A percentile compares a stretch with the other conserved stretches of the same genome.
phyloP scores from a whole-genome alignment of 2,329 filamentous ascomycete genomes.

The Aphanocladium album region DNA sequence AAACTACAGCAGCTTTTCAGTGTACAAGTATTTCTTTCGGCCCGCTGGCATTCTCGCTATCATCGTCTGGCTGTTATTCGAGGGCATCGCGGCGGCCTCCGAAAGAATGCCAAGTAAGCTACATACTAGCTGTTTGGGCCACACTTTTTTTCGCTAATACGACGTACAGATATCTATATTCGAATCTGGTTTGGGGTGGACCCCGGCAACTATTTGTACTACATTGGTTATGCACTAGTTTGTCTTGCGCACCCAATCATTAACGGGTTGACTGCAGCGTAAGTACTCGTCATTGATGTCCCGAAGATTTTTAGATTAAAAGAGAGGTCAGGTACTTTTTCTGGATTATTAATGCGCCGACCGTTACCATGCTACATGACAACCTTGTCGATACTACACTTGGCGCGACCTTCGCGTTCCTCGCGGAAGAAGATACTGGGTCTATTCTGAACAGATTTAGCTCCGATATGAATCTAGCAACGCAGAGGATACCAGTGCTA shows the following conservation, averaged over 20 bases:
- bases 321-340: background rate
- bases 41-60: background rate
- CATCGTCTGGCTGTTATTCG: background rate
- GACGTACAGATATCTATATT: background rate
- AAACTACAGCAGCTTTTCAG: background rate
- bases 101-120: conserved; percentile 2
- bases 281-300: background rate
- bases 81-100: background rate
- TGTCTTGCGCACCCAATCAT: background rate
- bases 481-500: background rate
- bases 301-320: background rate
- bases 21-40: conserved; percentile 1
- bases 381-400: background rate
- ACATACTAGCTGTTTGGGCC: accelerated
- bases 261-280: background rate
- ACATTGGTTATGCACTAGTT: background rate
- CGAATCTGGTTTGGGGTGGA: background rate
- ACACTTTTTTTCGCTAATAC: background rate
- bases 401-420: background rate
- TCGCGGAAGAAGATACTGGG: background rate
- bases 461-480: background rate
- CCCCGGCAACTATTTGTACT: background rate
- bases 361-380: background rate
- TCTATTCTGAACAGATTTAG: conserved; percentile 7
- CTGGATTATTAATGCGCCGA: background rate